Base-by-base conservation (phyloP, 805 yeast genomes). In the Ogataea pignaliae region DNA sequence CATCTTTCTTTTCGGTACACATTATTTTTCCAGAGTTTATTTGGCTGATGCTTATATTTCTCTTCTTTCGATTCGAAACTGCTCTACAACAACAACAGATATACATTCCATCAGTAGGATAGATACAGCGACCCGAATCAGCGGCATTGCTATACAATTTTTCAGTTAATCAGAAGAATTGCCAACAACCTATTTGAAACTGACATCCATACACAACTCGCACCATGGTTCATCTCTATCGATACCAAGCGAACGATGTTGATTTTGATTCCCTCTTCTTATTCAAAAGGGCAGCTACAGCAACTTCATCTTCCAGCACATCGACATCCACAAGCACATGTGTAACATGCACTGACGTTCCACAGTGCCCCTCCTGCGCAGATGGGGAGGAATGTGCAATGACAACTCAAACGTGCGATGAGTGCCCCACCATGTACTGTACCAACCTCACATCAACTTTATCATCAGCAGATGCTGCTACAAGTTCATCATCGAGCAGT, bases 341-440 rank as follows among this genome's bases (percentile, higher is more conserved):
- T 52, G 60, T 63, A 14, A 29, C 47, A 4, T 65, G 68, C 44
- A 52, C 71, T 0, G 47, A 54, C 1, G 47, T 61, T 1, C 76
- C 73, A 10, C 41, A 63, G 3, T 81, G 87, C 61, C 88, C 87
- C 3, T 47, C 48, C 8, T 85, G 90, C 61, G 64, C 63, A 1
- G 56, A 53, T 12, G 73, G 72, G 48, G 77, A 81, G 56, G 67
- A 68, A 52, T 85, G 91, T 60, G 70, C 66, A 2, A 60, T 74
- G 53, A 71, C 85, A 0, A 64, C 76, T 1, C 80, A 74, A 50
- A 71, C 87, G 1, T 84, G 90, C 57, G 42, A 61, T 2, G 44
- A 66, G 39, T 85, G 91, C 59, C 78, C 90, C 0, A 58, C 60
- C 7, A 72, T 78, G 0, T 71, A 71, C 48, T 83, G 88, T 59